These are phyloP conservation scores for Pleodorina starrii DNA, from an alignment of 139 green algal species.

Conservation along the genomic window DNA sequence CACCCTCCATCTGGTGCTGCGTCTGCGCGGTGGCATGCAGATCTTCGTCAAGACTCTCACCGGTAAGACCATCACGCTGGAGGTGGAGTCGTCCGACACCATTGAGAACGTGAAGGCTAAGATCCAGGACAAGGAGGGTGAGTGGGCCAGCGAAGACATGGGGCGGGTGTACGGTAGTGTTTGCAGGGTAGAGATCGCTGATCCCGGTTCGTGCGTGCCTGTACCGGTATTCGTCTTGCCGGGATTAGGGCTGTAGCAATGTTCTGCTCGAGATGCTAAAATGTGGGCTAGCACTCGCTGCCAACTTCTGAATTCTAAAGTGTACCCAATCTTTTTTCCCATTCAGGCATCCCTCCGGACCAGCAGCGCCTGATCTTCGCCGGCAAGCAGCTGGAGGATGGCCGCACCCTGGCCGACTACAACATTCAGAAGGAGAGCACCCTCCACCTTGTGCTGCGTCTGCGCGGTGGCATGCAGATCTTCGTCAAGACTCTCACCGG, in stretches of 20 bases:
- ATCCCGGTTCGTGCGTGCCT: no score
- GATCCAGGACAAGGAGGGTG: slow-evolving; percentile 91
- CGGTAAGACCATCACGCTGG: slow-evolving; percentile 96
- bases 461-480: slow-evolving; percentile 89
- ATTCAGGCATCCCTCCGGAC: slow-evolving; percentile 95
- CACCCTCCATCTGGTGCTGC: slow-evolving; percentile 83
- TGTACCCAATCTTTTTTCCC: no score
- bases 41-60: slow-evolving; percentile 95
- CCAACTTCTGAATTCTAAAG: no score
- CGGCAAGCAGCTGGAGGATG: slow-evolving; percentile 98
- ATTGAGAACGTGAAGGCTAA: slow-evolving; percentile 92
- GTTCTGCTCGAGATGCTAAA: no score
- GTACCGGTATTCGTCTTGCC: no score
- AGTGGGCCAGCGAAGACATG: no score
- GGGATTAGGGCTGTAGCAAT: no score
- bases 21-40: slow-evolving; percentile 88
- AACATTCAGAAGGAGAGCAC: slow-evolving; percentile 98
- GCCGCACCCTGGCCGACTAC: slow-evolving; percentile 96
- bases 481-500: slow-evolving; percentile 94
- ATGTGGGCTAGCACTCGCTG: no score
- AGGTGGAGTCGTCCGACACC: slow-evolving; percentile 84
- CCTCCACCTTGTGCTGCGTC: slow-evolving; percentile 81
- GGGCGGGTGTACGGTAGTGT: no score
- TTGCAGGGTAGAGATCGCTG: no score
- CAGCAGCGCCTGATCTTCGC: slow-evolving; percentile 98